Base-by-base conservation (phyloP, 164 flowering plant genomes). In the Akebia trifoliata region DNA sequence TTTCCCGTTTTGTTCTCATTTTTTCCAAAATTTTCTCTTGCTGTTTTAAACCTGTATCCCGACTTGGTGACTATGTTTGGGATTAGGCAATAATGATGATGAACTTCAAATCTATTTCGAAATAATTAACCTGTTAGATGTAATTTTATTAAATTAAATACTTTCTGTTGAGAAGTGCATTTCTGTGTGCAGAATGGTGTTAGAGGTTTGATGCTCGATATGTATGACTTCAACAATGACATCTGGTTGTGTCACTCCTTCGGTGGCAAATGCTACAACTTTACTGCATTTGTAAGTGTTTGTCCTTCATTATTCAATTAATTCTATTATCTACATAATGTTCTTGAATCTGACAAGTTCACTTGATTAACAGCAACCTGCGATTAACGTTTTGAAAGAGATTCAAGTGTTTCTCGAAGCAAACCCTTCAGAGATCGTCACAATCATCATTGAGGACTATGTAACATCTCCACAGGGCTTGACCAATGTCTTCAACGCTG, bases 221-320 rank as follows among this genome's bases (percentile, higher is more conserved):
- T 79, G 81, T 87, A 87, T 64, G 97, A 90, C 75, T 87, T 82
- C 67, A 40, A 73, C 29, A 84, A 84, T 65, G 87, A 81, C 60
- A 77, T 87, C 50, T 90, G 97, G 97, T 64, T 87, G 57, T 90
- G 97, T 64, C 97, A 87, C 64, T 90, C 95, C 24, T 86, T 58
- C 54, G 82, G 85, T 1, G 95, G 89, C 18, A 64, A 69, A 32
- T 90, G 97, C 77, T 76, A 56, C 76, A 81, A 85, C 69, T 77
- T 50, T 69, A 87, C 97, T 20, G 89, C 97, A 53, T 90, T 85
- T 61, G 97, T 85, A 74, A 82, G 95, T 84, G 31, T 54, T 46
- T 38, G 3, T 17, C 4, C 36, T 6, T 14, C 20, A 50, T 24
- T 31, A 3, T n/a, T 17, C 17, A n/a, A n/a, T n/a, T n/a, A n/a